phyloP scores from a whole-genome alignment of 1,284 basidiomycete species.

The Ustilago nuda region DNA sequence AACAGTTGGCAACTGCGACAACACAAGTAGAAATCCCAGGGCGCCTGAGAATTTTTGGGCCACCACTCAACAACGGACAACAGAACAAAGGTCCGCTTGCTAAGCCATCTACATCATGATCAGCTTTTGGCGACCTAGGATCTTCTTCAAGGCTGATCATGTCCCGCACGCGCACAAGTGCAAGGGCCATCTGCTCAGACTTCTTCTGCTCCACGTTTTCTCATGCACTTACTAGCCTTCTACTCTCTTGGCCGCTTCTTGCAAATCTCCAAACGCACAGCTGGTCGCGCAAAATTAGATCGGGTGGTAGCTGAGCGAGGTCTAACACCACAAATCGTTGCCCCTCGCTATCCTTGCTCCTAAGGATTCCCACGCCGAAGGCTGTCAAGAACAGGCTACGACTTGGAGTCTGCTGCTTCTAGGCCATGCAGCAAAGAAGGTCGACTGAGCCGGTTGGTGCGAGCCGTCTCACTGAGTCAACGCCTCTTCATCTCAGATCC shows the following conservation, averaged over 20 bases:
- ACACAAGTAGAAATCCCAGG: constrained; percentile 15
- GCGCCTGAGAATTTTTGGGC: constrained; percentile 5
- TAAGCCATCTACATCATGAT: neutral
- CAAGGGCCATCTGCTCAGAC: constrained; percentile 1
- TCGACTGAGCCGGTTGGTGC: too few species aligned
- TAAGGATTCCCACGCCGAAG: neutral
- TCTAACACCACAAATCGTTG: neutral
- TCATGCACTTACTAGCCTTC: neutral
- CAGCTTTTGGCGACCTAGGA: neutral
- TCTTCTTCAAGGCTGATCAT: neutral
- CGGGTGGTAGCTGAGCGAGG: neutral
- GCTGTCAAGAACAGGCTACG: neutral
- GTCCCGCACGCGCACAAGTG: constrained; percentile 6
- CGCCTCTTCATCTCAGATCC: too few species aligned
- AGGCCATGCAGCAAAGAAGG: too few species aligned
- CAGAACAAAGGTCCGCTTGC: neutral
- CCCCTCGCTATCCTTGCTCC: too few species aligned
- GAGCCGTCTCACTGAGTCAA: too few species aligned
- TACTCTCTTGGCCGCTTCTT: constrained; percentile 1
- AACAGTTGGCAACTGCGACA: neutral
- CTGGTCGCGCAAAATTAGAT: neutral
- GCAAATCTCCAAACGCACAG: constrained; percentile 11
- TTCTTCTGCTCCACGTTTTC: neutral
- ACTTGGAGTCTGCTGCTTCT: too few species aligned
- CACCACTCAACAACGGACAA: neutral